Evolutionary conservation across 441 rosid species (phyloP).

Genomic region (Geranium incanum): DNA sequence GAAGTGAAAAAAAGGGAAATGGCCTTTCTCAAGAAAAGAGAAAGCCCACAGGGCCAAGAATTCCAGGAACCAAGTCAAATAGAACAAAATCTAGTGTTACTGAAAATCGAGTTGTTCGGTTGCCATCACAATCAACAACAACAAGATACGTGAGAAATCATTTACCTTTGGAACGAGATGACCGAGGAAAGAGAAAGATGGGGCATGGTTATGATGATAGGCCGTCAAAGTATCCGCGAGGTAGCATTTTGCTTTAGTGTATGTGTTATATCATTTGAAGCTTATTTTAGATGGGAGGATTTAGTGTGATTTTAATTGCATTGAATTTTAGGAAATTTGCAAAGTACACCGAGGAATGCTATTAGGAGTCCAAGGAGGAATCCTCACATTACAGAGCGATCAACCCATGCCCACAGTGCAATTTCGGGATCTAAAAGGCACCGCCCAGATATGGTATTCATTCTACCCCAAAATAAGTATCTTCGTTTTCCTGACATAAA

Average conservation of each 20-base stretch:
- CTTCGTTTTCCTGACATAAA: neutral
- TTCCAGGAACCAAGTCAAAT: constrained; percentile 11
- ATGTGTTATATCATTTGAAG: neutral
- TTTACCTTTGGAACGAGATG: neutral
- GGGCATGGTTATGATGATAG: neutral
- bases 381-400: constrained; percentile 13
- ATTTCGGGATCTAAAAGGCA: constrained; percentile 20
- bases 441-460: constrained; percentile 19
- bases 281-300: neutral
- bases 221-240: constrained; percentile 11
- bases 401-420: constrained; percentile 2
- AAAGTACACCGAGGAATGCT: constrained; percentile 6
- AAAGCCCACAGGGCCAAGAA: constrained; percentile 12
- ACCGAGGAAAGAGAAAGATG: constrained; percentile 16
- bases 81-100: constrained; percentile 8
- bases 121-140: constrained; percentile 12
- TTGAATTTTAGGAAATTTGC: constrained; percentile 14
- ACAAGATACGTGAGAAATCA: constrained; percentile 10
- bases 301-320: neutral
- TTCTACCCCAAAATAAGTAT: neutral
- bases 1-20: constrained; percentile 3
- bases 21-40: constrained; percentile 9
- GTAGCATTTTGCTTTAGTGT: constrained; percentile 13
- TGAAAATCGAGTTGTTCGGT: constrained; percentile 6
- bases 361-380: constrained; percentile 14